phyloP scores from a whole-genome alignment of 2,329 filamentous ascomycete genomes.

The Alternaria sp. region DNA sequence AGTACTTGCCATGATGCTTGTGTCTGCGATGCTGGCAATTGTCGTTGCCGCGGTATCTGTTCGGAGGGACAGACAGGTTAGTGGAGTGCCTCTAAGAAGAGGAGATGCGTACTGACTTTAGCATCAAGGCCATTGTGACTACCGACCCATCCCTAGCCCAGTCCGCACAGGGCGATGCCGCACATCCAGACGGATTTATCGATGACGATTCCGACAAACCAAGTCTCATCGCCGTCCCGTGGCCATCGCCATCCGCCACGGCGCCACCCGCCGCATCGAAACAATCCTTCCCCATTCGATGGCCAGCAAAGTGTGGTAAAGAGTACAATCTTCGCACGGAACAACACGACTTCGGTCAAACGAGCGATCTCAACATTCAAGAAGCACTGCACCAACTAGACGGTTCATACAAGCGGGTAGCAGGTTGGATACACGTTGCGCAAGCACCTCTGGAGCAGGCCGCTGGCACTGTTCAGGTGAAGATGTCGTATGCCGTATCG shows the following conservation, averaged over 20 bases:
- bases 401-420: conserved; percentile 46
- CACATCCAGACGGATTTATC: conserved; percentile 25
- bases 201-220: conserved; percentile 26
- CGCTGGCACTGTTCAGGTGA: conserved; percentile 48
- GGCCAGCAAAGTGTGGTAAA: conserved; percentile 47
- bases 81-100: not conserved
- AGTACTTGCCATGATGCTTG: conserved; percentile 31
- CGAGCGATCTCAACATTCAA: conserved; percentile 37
- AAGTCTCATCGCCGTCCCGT: conserved; percentile 23
- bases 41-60: conserved; percentile 29
- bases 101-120: conserved; percentile 9
- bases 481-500: conserved; percentile 51
- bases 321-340: conserved; percentile 46
- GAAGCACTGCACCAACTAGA: conserved; percentile 46
- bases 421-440: conserved; percentile 52
- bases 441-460: conserved; percentile 47
- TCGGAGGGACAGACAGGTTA: conserved; percentile 33
- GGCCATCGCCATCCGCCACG: conserved; percentile 26
- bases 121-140: conserved; percentile 8
- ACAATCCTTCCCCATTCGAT: conserved; percentile 46
- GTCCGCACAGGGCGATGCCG: conserved; percentile 19
- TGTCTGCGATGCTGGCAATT: conserved; percentile 37
- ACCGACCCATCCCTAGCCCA: conserved; percentile 22
- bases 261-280: conserved; percentile 19
- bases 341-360: conserved; percentile 39